Evolutionary conservation across 345 rosid species (phyloP).

Genomic region (Gynandropsis gynandra): DNA sequence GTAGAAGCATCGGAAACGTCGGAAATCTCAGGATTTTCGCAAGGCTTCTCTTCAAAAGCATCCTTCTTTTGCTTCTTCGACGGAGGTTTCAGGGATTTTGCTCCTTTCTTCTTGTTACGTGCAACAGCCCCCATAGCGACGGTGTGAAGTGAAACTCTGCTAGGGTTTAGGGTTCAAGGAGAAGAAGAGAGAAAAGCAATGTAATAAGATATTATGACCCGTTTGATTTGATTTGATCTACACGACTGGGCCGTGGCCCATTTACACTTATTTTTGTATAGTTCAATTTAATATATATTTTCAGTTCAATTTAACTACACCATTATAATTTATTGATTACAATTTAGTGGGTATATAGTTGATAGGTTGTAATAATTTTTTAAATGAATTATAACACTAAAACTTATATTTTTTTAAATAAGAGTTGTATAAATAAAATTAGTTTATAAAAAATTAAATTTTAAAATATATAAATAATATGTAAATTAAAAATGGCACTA

Average conservation of each 20-base stretch:
- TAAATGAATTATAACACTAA: no score
- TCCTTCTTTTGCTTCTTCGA: conserved; percentile 53
- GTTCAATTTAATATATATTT: no score
- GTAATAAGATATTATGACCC: background rate
- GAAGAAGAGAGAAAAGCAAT: background rate
- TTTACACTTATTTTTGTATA: no score
- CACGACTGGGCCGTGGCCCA: background rate
- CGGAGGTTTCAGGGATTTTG: conserved; percentile 33
- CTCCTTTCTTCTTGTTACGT: conserved; percentile 45
- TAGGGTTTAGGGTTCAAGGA: background rate
- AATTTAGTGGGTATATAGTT: no score
- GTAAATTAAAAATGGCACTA: no score
- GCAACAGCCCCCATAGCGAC: conserved; percentile 35
- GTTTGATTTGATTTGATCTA: background rate
- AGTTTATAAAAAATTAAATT: no score
- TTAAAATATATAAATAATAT: no score
- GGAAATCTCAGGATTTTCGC: conserved; percentile 30
- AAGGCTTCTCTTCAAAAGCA: conserved; percentile 28
- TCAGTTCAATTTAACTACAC: no score
- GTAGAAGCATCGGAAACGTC: conserved; percentile 39
- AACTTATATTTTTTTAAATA: no score
- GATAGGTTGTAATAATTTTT: no score
- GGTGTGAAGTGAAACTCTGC: background rate
- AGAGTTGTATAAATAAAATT: no score
- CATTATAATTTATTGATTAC: no score